Conservation (phyloP, 192 early-diverging fungal genomes). For the Phlyctochytrium arcticum region DNA sequence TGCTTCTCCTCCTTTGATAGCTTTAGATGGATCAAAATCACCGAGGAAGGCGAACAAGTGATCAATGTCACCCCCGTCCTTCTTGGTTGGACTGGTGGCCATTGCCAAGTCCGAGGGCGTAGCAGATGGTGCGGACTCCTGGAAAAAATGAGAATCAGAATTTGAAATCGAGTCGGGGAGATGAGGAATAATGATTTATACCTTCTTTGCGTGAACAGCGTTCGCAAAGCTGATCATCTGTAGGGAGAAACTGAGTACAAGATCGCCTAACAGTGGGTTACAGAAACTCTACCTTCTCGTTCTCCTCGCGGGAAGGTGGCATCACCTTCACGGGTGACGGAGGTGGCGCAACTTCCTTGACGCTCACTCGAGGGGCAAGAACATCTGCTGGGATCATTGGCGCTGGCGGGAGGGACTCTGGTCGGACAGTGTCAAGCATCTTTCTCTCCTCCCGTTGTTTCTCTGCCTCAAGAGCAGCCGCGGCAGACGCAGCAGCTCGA, state of each 20-base stretch:
- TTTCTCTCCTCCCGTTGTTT: not conserved
- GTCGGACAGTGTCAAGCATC: too few relatives aligned
- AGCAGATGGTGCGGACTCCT: not conserved
- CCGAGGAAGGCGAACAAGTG: slow-evolving; percentile 44
- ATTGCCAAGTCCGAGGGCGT: not conserved
- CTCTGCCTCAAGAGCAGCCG: not conserved
- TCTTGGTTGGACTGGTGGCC: not conserved
- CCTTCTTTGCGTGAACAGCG: slow-evolving; percentile 24
- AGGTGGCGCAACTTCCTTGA: not conserved
- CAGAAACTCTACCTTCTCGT: slow-evolving; percentile 1
- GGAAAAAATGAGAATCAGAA: too few relatives aligned
- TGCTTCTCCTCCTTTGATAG: slow-evolving; percentile 21
- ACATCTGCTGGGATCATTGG: not conserved
- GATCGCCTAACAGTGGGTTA: not conserved
- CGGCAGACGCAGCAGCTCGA: not conserved
- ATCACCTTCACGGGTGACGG: too few relatives aligned
- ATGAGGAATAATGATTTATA: not conserved
- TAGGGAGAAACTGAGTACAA: not conserved
- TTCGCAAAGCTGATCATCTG: slow-evolving; percentile 8
- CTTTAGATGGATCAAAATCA: slow-evolving; percentile 36
- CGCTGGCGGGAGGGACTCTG: not conserved
- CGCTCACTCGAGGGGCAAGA: not conserved
- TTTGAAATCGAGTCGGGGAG: not conserved
- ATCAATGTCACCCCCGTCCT: slow-evolving; percentile 24
- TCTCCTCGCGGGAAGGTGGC: slow-evolving; percentile 5